A percentile compares a stretch with the other conserved stretches of the same genome.
Evolutionary conservation across 805 yeast genomes (phyloP).

Genomic region (Zygosaccharomyces gambellarensis): DNA sequence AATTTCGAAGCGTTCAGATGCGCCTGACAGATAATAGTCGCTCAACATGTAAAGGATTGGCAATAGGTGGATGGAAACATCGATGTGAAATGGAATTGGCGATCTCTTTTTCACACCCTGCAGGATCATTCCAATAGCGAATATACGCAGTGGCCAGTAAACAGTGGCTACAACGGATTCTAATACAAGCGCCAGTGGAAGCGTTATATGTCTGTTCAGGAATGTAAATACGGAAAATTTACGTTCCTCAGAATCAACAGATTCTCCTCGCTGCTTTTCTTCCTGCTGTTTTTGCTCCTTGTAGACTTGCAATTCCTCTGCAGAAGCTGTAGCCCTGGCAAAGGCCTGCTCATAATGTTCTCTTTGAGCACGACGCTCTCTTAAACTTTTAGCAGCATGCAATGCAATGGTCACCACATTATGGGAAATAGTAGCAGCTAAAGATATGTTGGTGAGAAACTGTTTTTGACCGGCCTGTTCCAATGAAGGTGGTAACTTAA

Average conservation of each 20-base stretch:
- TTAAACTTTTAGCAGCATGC: conserved; percentile 24
- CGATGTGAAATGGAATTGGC: conserved; percentile 46
- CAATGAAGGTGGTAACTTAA: conserved; percentile 46
- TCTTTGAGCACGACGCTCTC: neutral
- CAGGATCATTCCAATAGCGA: conserved; percentile 46
- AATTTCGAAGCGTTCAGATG: conserved; percentile 40
- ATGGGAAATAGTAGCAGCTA: conserved; percentile 43
- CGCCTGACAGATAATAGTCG: conserved; percentile 48
- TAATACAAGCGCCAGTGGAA: conserved; percentile 52
- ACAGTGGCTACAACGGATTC: conserved; percentile 59
- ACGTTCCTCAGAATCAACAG: neutral
- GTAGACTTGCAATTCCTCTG: conserved; percentile 6
- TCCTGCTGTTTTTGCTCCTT: neutral
- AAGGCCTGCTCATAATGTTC: neutral
- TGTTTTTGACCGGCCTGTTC: conserved; percentile 63
- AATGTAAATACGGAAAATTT: conserved; percentile 27
- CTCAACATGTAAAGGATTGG: conserved; percentile 50
- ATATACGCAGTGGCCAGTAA: conserved; percentile 65
- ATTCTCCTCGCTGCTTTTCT: neutral
- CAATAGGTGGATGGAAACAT: conserved; percentile 53
- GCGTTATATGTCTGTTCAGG: conserved; percentile 22
- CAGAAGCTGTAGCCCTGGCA: conserved; percentile 8
- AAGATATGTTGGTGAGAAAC: conserved; percentile 64
- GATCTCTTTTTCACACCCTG: conserved; percentile 26
- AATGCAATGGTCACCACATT: conserved; percentile 38